A percentile compares a stretch with the other conserved stretches of the same genome.
Conservation (phyloP, 192 early-diverging fungal genomes). For the Backusella macrospora region DNA sequence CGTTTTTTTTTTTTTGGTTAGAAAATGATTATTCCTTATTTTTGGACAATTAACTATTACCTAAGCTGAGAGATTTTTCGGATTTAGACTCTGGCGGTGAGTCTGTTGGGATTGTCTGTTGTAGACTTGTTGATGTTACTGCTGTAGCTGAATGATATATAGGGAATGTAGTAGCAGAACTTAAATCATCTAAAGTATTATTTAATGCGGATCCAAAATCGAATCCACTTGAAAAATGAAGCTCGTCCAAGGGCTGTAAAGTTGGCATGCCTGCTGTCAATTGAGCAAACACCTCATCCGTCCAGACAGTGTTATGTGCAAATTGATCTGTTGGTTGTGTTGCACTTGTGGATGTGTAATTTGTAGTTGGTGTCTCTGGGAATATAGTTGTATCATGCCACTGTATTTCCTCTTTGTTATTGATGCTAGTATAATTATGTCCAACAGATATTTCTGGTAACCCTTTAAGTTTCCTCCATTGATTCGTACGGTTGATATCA, state of each 20-base stretch:
- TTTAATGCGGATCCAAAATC: conserved; percentile 14
- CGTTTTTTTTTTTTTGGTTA: not conserved
- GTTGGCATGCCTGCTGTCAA: conserved; percentile 29
- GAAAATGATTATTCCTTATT: not conserved
- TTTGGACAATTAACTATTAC: not conserved
- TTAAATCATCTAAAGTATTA: not conserved
- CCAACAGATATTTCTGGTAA: conserved; percentile 29
- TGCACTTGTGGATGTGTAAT: not conserved
- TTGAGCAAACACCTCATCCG: conserved; percentile 31
- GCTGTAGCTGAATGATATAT: not conserved
- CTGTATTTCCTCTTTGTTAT: not conserved
- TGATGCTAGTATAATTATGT: not conserved
- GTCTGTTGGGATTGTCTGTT: not conserved
- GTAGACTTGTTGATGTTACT: not conserved
- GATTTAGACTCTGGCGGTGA: not conserved
- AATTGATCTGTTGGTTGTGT: not conserved
- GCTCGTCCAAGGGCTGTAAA: conserved; percentile 19
- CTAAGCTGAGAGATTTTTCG: conserved; percentile 11
- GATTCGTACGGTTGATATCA: conserved; percentile 38
- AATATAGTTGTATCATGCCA: not conserved
- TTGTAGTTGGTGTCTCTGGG: not conserved
- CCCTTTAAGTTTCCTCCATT: conserved; percentile 37
- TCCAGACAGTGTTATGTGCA: conserved; percentile 17
- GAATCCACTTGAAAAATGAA: conserved; percentile 15
- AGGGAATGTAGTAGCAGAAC: not conserved